Evolutionary conservation across 2,329 filamentous ascomycete genomes (phyloP), one percentile per base, ranked within the genome.

Genomic region (Tolypocladium guangdongense): DNA sequence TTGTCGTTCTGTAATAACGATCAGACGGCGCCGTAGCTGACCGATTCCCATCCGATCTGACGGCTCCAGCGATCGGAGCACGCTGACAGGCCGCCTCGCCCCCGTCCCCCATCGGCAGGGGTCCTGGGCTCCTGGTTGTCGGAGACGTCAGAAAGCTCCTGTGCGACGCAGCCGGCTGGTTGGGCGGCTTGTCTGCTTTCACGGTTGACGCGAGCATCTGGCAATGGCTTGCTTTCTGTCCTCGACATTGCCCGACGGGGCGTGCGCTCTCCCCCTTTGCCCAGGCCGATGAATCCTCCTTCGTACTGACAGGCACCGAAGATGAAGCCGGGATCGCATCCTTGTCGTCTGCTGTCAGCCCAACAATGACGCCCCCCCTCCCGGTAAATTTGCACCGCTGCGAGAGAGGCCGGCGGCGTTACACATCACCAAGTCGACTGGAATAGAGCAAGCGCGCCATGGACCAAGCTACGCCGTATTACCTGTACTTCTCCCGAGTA

Each of bases 1-100:
- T 37, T 24, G n/a, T 24, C 7, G 2, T 22, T 24, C 32, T 37
- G 33, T 36, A 37, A 35, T 36, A 50, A 37, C 33, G 36, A 50
- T 36, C 33, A 36, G 30, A 38, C 48, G 27, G 27, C 27, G 27
- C 43, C 27, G 18, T 20, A 46, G 18, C 41, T 56, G 55, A 53
- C 36, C 55, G 52, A 57, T 57, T 30, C 7, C 46, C 55, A 33
- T 43, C 43, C 43, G 52, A 53, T 56, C 51, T 51, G 52, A 55
- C 53, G 39, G 55, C n/a, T n/a, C 27, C 35, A 20, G 39, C 35
- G 52, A 56, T 56, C 55, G 51, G 27, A 18, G 11, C 16, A n/a
- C 51, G 32, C n/a, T 55, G 51, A 53, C 39, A 50, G 54, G 54
- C 10, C 33, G 49, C 49, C 49, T 43, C 37, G 37, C 49, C 18